These are phyloP conservation scores for Ilex asprella DNA, from an alignment of 257 asterid genomes.

Conservation along the genomic window DNA sequence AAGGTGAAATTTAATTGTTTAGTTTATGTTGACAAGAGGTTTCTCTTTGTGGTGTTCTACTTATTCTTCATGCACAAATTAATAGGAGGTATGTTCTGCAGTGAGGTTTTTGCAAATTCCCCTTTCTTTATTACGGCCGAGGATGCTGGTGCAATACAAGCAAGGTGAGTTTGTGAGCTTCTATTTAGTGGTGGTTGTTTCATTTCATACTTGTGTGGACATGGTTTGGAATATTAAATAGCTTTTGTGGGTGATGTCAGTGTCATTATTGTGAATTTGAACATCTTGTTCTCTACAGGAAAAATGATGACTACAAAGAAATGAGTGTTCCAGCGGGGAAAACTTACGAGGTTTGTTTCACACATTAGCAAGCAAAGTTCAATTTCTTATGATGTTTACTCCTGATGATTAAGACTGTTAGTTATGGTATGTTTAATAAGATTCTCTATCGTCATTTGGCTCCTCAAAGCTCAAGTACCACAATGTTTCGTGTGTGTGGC, in stretches of 20 bases:
- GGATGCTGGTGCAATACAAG: conserved; percentile 69
- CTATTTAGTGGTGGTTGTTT: conserved; percentile 16
- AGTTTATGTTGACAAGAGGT: too few species aligned
- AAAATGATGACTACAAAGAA: conserved; percentile 70
- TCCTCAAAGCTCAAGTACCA: too few species aligned
- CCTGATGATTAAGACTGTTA: too few species aligned
- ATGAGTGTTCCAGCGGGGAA: conserved; percentile 73
- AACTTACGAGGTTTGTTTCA: conserved; percentile 66
- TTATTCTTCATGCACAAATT: too few species aligned
- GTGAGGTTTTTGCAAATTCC: conserved; percentile 82
- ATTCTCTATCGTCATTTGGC: too few species aligned
- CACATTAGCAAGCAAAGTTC: not conserved
- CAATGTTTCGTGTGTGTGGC: too few species aligned
- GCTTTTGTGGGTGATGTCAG: too few species aligned
- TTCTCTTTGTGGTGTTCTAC: too few species aligned
- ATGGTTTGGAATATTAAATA: not conserved
- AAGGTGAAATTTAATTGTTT: not conserved
- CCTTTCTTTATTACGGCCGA: conserved; percentile 90
- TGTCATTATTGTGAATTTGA: too few species aligned
- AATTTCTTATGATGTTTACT: too few species aligned
- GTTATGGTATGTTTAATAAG: too few species aligned
- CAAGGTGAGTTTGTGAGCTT: conserved; percentile 41
- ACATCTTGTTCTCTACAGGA: conserved; percentile 38
- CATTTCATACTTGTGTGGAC: conserved; percentile 11
- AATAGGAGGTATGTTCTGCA: conserved; percentile 20